Evolutionary conservation across 164 flowering plant species (phyloP), one percentile per base, ranked within the genome.

Genomic region (Chloranthus sessilifolius): DNA sequence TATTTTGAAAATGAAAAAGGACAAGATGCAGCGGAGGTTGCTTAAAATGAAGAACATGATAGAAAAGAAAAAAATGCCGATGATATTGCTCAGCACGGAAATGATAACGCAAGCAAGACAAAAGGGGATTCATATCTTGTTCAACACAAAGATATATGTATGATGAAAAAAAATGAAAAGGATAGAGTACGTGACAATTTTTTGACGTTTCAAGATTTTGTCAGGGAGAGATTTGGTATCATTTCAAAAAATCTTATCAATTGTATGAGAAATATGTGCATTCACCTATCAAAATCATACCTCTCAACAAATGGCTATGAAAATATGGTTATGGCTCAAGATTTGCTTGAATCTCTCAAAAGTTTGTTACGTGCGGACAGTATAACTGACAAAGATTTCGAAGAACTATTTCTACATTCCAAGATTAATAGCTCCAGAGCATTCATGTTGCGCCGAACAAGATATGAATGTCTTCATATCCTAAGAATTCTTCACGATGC

Each of bases 191-290:
- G n/a, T n/a, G n/a, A n/a, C n/a, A n/a, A 19, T 14, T 6, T 4
- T 10, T 17, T 52, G 35, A 30, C 12, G 10, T 47, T 28, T 47
- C 20, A 7, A 19, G 33, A 25, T 2, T 45, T 45, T 28, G 30
- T 45, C 17, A 25, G 33, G 10, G 21, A 24, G n/a, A 29, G 31
- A 4, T 45, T 45, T n/a, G 12, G 20, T 25, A 31, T 31, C 31
- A 45, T n/a, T 24, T 9, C 21, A 14, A 25, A 12, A 14, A 5
- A 12, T 8, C 15, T 83, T 6, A 48, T 53, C 47, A 59, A 36
- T 19, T 79, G 80, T 56, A 8, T 79, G n/a, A 23, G 10, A 11
- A 59, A 23, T 29, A 59, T 85, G 3, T 65, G 73, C 38, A 77
- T 73, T 21, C 83, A 82, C 61, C 11, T 82, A 6, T 60, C 83